These are phyloP conservation scores for Grigorovia transvaalensis DNA, from an alignment of 805 yeast species.

Conservation along the genomic window DNA sequence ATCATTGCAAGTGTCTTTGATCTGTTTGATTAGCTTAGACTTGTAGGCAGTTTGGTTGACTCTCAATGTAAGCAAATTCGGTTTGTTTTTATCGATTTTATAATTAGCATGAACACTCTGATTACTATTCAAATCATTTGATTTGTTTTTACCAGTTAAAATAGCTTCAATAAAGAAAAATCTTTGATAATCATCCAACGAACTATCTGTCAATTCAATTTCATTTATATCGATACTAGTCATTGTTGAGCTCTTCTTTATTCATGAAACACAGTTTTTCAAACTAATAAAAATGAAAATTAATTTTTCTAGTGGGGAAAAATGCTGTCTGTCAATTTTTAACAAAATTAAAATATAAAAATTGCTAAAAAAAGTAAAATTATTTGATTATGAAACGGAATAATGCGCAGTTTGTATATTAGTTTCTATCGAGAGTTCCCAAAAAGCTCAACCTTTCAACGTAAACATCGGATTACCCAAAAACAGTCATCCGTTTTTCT, in stretches of 20 bases:
- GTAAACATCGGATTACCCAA: too few relatives aligned
- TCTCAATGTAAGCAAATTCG: background rate
- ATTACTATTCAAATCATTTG: background rate
- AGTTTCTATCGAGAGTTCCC: too few relatives aligned
- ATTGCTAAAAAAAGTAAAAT: too few relatives aligned
- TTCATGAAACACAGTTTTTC: background rate
- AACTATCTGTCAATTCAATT: slow-evolving; percentile 14
- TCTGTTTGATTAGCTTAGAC: background rate
- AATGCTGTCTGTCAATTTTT: background rate
- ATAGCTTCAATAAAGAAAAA: slow-evolving; percentile 12
- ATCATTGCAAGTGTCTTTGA: background rate
- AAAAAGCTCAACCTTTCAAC: too few relatives aligned
- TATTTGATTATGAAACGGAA: background rate
- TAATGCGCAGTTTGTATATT: background rate
- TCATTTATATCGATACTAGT: slow-evolving; percentile 7
- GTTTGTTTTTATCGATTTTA: background rate
- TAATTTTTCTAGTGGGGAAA: background rate
- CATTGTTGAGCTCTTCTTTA: background rate
- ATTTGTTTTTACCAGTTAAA: slow-evolving; percentile 1
- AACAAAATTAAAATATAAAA: background rate
- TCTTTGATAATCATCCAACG: slow-evolving; percentile 27
- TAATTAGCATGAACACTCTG: too few relatives aligned
- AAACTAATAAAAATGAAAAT: background rate
- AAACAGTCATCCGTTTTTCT: too few relatives aligned
- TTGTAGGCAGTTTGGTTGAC: background rate